phyloP scores from a whole-genome alignment of 805 yeast genomes.

The Millerozyma acaciae region DNA sequence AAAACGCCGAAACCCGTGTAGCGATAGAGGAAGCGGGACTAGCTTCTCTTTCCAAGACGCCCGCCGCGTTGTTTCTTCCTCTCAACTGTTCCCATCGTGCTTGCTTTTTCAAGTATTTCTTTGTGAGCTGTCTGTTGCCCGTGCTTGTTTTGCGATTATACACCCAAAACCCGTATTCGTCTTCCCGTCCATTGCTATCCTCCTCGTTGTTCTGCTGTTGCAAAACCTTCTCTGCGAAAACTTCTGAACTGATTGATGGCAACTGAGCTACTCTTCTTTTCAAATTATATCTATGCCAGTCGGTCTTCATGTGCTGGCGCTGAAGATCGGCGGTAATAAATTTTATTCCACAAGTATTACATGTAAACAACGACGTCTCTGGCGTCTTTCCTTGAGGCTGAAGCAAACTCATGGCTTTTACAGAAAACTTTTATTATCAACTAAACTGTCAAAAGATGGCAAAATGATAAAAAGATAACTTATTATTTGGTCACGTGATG shows the following conservation, averaged over 20 bases:
- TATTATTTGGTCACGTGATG: neutral
- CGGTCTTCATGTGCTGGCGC: slow-evolving; percentile 41
- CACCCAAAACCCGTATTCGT: slow-evolving; percentile 52
- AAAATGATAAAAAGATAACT: too few relatives aligned
- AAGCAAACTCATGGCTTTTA: slow-evolving; percentile 8
- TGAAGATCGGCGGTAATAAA: slow-evolving; percentile 38
- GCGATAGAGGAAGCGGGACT: slow-evolving; percentile 55
- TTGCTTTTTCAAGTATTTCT: slow-evolving; percentile 33
- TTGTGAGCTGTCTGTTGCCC: slow-evolving; percentile 33
- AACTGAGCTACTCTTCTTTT: slow-evolving; percentile 49
- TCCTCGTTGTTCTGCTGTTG: slow-evolving; percentile 15
- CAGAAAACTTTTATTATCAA: neutral
- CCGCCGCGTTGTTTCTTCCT: slow-evolving; percentile 14
- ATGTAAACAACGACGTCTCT: slow-evolving; percentile 26
- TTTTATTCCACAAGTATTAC: slow-evolving; percentile 39
- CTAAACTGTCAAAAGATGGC: too few relatives aligned
- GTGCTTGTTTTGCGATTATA: slow-evolving; percentile 22
- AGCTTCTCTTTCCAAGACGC: slow-evolving; percentile 24
- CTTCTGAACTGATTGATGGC: slow-evolving; percentile 65
- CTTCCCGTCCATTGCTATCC: slow-evolving; percentile 32
- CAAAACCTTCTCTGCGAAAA: slow-evolving; percentile 67
- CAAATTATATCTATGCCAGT: slow-evolving; percentile 44
- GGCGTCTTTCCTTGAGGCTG: slow-evolving; percentile 23
- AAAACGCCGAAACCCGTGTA: slow-evolving; percentile 54
- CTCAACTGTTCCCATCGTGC: slow-evolving; percentile 12